Percentiles rank a stretch among this genome's conserved stretches.
These are phyloP conservation scores for Gonapodya prolifera DNA, from an alignment of 192 early-diverging fungal species.

Conservation along the genomic window DNA sequence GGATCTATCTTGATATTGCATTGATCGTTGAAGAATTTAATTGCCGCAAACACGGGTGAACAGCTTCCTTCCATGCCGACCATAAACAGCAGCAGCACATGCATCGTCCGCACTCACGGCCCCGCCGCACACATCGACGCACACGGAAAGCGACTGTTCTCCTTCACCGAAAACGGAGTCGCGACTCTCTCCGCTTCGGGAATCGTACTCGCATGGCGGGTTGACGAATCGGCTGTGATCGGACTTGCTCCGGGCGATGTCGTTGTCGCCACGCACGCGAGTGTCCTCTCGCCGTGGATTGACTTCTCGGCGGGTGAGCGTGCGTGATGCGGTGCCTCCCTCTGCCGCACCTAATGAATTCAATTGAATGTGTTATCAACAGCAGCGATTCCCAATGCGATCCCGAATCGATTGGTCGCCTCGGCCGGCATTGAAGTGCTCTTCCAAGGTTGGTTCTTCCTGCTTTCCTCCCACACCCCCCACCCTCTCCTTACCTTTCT, in stretches of 20 bases:
- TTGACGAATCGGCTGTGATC: neutral
- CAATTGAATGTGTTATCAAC: no score
- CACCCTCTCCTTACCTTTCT: no score
- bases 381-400: no score
- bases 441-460: neutral
- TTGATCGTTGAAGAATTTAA: no score
- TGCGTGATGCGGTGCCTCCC: neutral
- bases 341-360: neutral
- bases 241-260: neutral
- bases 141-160: neutral
- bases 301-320: neutral
- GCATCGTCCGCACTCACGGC: neutral
- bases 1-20: no score
- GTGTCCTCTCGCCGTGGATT: neutral
- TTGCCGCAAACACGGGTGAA: no score
- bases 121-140: neutral
- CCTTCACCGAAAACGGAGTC: neutral
- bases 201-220: neutral
- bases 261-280: neutral
- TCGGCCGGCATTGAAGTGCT: neutral
- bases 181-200: neutral
- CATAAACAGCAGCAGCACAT: neutral
- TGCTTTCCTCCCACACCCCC: no score
- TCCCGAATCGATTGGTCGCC: neutral
- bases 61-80: no score